Percentiles rank a stretch among this genome's conserved stretches.
Evolutionary conservation across 225 moss, liverwort and hornwort genomes (phyloP).

Genomic region (Asterella californica): DNA sequence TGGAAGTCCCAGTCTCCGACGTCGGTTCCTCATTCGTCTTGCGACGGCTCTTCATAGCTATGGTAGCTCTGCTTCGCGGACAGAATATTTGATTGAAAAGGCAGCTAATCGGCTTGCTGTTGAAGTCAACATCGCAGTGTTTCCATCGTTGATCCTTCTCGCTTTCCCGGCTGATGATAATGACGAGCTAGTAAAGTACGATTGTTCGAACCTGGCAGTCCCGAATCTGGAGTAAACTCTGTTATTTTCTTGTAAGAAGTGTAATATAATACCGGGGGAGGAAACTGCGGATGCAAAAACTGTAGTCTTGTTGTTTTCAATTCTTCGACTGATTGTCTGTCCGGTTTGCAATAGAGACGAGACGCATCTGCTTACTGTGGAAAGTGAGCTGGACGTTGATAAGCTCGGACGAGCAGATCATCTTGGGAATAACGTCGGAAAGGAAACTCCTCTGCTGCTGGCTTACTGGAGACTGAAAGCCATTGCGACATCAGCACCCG

Average conservation of each 20-base stretch:
- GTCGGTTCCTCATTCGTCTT: conserved; percentile 71
- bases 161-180: conserved; percentile 53
- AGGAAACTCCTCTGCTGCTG: conserved; percentile 58
- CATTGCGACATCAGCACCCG: conserved; percentile 61
- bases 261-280: background rate
- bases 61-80: conserved; percentile 75
- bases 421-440: conserved; percentile 71
- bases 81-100: conserved; percentile 79
- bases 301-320: too few species aligned
- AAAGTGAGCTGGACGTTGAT: conserved; percentile 71
- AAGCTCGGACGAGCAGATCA: conserved; percentile 83
- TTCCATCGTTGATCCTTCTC: conserved; percentile 72
- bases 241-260: background rate
- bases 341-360: conserved; percentile 27
- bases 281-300: background rate
- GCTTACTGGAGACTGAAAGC: conserved; percentile 80
- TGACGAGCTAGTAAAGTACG: conserved; percentile 18
- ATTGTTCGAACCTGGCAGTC: background rate
- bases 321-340: background rate
- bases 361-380: conserved; percentile 73
- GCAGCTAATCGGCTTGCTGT: conserved; percentile 64
- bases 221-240: background rate
- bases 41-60: conserved; percentile 84
- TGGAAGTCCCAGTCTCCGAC: conserved; percentile 45
- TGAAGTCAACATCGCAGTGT: conserved; percentile 78